Evolutionary conservation across 768 basidiomycete species (phyloP).

Genomic region (Trametes elegans): DNA sequence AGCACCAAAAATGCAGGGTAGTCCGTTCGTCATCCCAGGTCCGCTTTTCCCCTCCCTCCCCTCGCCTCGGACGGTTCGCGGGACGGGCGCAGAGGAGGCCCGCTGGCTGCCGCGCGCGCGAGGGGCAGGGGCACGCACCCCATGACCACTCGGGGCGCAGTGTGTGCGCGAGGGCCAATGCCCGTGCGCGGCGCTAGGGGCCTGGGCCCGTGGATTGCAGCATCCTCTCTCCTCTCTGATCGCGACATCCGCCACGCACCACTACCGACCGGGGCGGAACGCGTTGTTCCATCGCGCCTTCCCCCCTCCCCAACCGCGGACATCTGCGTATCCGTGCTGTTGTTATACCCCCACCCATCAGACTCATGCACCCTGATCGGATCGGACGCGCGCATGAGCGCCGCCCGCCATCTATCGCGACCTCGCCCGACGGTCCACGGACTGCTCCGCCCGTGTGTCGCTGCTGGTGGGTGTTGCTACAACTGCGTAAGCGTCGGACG

Average conservation of each 20-base stretch:
- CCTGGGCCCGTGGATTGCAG: neutral
- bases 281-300: neutral
- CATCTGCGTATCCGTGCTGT: too few relatives aligned
- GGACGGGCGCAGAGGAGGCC: neutral
- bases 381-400: too few relatives aligned
- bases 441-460: too few relatives aligned
- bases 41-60: neutral
- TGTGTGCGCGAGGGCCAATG: too few relatives aligned
- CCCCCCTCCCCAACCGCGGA: neutral
- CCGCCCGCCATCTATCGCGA: too few relatives aligned
- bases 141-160: slow-evolving; percentile 7
- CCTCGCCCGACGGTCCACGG: too few relatives aligned
- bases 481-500: too few relatives aligned
- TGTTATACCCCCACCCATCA: too few relatives aligned
- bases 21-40: slow-evolving; percentile 7
- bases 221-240: too few relatives aligned
- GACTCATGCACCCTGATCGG: too few relatives aligned
- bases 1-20: neutral
- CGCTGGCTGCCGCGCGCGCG: neutral
- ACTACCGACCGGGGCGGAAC: neutral
- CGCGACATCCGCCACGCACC: neutral
- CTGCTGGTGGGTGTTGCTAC: too few relatives aligned
- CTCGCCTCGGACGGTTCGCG: neutral
- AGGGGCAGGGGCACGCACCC: neutral
- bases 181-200: slow-evolving; percentile 5